A percentile compares a stretch with the other conserved stretches of the same genome.
Conservation (phyloP, 371 early-diverging fungal genomes). For the Neoconidiobolus thromboides region DNA sequence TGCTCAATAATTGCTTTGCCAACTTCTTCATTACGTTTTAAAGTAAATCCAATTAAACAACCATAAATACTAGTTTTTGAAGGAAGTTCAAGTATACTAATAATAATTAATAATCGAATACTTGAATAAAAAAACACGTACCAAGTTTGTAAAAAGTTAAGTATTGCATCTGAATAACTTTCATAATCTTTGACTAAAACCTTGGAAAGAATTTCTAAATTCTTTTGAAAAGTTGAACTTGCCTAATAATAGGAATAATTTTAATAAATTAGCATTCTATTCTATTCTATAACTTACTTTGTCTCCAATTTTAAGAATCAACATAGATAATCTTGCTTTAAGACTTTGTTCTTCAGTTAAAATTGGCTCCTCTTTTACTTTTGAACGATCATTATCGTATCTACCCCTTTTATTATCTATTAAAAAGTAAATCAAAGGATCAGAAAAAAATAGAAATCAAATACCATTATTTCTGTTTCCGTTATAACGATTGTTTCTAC, state of each 20-base stretch:
- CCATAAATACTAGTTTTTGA: slow-evolving; percentile 3
- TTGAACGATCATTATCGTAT: no score
- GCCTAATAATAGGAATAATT: neutral
- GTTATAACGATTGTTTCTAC: no score
- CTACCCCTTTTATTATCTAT: no score
- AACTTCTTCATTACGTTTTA: neutral
- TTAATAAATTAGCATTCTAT: neutral
- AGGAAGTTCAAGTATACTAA: slow-evolving; percentile 1
- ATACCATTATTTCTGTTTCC: no score
- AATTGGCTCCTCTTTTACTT: neutral
- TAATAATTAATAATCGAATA: neutral
- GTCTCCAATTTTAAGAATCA: neutral
- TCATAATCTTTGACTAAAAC: slow-evolving; percentile 4
- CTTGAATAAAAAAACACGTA: neutral
- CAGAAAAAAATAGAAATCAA: no score
- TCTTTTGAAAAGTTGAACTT: neutral
- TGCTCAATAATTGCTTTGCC: neutral
- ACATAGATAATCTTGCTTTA: neutral
- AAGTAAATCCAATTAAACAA: neutral
- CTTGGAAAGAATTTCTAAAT: neutral
- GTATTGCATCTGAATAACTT: neutral
- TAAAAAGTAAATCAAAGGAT: no score
- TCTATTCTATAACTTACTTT: neutral
- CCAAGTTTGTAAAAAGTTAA: neutral
- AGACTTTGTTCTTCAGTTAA: neutral